These are phyloP conservation scores for Colletotrichum paranaense DNA, from an alignment of 2,329 filamentous ascomycete genomes.

Conservation along the genomic window DNA sequence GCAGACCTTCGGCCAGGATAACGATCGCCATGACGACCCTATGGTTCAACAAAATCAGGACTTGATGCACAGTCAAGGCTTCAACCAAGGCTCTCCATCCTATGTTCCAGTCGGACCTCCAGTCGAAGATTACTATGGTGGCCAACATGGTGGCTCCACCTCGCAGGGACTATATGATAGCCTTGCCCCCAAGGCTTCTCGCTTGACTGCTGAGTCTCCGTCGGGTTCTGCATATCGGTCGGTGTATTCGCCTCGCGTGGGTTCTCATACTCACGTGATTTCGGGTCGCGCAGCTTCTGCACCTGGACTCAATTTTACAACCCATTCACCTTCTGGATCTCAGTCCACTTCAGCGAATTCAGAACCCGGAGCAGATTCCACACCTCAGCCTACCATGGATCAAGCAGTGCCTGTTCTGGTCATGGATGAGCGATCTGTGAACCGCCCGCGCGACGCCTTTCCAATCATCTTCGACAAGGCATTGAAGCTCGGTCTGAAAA, in stretches of 20 bases:
- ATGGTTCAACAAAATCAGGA: background rate
- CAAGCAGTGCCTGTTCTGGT: background rate
- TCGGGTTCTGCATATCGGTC: no score
- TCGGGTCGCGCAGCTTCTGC: no score
- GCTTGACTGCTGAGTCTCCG: no score
- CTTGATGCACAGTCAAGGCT: background rate
- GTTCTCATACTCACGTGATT: no score
- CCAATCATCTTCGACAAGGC: slow-evolving; percentile 14
- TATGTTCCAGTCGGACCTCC: background rate
- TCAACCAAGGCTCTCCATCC: background rate
- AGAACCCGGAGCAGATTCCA: background rate
- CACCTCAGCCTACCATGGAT: background rate
- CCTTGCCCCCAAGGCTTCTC: no score
- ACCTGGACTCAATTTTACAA: no score
- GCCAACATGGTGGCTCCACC: no score
- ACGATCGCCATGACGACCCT: background rate
- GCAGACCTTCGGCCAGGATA: background rate
- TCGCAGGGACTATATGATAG: no score
- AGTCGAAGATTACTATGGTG: no score
- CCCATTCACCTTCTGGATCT: background rate
- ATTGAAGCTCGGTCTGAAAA: slow-evolving; percentile 34
- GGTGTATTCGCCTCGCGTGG: no score
- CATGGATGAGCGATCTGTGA: slow-evolving; percentile 17
- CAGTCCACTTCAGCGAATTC: background rate
- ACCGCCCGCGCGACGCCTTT: slow-evolving; percentile 30